These are phyloP conservation scores for Phytopythium vexans DNA, from an alignment of 352 stramenopile species.

Conservation along the genomic window DNA sequence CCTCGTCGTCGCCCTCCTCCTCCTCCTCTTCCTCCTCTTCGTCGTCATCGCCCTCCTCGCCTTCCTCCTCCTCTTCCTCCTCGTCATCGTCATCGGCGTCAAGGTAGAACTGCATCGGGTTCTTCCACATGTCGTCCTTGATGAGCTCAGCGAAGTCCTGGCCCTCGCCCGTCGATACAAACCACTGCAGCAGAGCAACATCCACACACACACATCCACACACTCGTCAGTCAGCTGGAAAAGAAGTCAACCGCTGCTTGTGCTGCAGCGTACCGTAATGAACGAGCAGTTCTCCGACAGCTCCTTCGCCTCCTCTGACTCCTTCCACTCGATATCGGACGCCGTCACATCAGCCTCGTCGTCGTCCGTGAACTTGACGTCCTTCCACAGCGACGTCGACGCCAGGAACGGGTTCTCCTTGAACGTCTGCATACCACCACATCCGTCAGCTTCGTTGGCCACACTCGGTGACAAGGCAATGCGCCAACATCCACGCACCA, in stretches of 20 bases:
- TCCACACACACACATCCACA: not conserved
- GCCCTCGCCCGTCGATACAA: constrained; percentile 46
- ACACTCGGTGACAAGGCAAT: not conserved
- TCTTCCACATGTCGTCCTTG: constrained; percentile 81
- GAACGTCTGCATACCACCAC: constrained; percentile 36
- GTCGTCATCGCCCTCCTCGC: constrained; percentile 31
- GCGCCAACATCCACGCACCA: constrained; percentile 26
- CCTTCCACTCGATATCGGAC: constrained; percentile 59
- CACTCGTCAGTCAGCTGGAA: not conserved
- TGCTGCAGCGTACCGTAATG: constrained; percentile 33
- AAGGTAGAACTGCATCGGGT: constrained; percentile 57
- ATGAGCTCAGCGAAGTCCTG: constrained; percentile 71
- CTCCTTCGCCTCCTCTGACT: constrained; percentile 50
- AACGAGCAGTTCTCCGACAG: constrained; percentile 41
- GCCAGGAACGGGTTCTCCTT: constrained; percentile 67
- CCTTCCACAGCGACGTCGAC: constrained; percentile 57
- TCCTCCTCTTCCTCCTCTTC: constrained; percentile 32
- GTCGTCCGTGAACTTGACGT: constrained; percentile 68
- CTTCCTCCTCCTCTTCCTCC: constrained; percentile 31
- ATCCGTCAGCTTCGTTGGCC: not conserved
- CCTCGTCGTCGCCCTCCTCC: constrained; percentile 19
- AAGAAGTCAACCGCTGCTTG: not conserved
- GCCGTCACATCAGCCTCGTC: constrained; percentile 53
- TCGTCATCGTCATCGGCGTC: constrained; percentile 35
- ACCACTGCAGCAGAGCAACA: constrained; percentile 33